Conservation (phyloP, 805 yeast genomes). For the Yarrowia deformans region DNA sequence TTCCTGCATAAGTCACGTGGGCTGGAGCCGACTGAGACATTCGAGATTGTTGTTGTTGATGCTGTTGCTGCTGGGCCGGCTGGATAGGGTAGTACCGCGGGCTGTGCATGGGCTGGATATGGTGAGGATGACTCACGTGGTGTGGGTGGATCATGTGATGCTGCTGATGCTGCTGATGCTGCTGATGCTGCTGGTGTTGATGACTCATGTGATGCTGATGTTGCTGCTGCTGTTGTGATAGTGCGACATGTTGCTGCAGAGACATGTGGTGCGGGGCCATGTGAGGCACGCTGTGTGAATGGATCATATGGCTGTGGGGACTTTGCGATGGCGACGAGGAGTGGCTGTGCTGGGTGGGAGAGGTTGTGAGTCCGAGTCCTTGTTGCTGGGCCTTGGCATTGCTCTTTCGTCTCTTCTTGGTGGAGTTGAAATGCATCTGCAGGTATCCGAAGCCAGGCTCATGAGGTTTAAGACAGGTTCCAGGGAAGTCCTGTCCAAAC, state of each 20-base stretch:
- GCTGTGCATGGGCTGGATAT: slow-evolving; percentile 20
- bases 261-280: slow-evolving; percentile 25
- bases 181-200: slow-evolving; percentile 15
- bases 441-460: slow-evolving; percentile 73
- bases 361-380: not conserved
- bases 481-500: slow-evolving; percentile 75
- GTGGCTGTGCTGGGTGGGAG: slow-evolving; percentile 9
- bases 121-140: slow-evolving; percentile 13
- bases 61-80: slow-evolving; percentile 20
- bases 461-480: slow-evolving; percentile 63
- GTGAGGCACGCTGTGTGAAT: slow-evolving; percentile 19
- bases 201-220: not conserved
- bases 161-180: slow-evolving; percentile 10
- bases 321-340: not conserved
- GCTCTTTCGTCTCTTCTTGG: slow-evolving; percentile 31
- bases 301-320: slow-evolving; percentile 13
- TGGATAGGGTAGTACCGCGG: slow-evolving; percentile 34
- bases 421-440: slow-evolving; percentile 47
- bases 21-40: slow-evolving; percentile 29
- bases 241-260: slow-evolving; percentile 12
- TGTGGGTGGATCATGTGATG: slow-evolving; percentile 9
- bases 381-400: slow-evolving; percentile 30
- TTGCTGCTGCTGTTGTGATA: slow-evolving; percentile 23
- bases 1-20: slow-evolving; percentile 17
- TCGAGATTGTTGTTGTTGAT: not conserved